Conservation (phyloP, 495 filamentous ascomycete genomes). For the Penicillium goetzii region DNA sequence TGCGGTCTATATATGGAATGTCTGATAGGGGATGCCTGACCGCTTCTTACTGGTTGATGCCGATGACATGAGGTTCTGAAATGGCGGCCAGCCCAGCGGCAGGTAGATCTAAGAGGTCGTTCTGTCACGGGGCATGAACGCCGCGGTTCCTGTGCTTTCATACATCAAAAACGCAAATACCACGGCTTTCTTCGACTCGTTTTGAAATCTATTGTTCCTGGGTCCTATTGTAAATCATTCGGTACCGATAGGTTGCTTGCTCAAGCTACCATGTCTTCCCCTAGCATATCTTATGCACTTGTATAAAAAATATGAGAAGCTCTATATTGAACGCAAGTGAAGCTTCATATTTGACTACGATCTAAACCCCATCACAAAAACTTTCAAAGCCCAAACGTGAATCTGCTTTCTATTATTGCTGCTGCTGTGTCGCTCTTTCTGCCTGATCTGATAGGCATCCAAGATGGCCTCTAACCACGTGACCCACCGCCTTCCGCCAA, state of each 20-base stretch:
- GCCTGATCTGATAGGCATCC: not conserved
- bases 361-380: not conserved
- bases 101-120: slow-evolving; percentile 4
- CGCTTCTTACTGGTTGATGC: slow-evolving; percentile 12
- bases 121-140: slow-evolving; percentile 11
- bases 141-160: not conserved
- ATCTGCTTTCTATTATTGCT: not conserved
- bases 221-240: not conserved
- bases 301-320: not conserved
- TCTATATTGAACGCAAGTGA: too few species aligned
- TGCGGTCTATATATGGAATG: slow-evolving; percentile 13
- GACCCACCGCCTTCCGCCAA: slow-evolving; percentile 25
- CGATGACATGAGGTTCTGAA: slow-evolving; percentile 14
- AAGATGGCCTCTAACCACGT: slow-evolving; percentile 20
- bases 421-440: not conserved
- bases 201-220: not conserved
- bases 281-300: not conserved
- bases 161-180: not conserved
- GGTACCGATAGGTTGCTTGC: not conserved
- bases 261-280: not conserved
- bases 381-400: not conserved
- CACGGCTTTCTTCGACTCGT: not conserved
- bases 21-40: slow-evolving; percentile 9
- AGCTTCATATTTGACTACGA: not conserved
- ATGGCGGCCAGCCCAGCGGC: not conserved